Evolutionary conservation across 768 basidiomycete genomes (phyloP).

Genomic region (Hygrocybe punicea): DNA sequence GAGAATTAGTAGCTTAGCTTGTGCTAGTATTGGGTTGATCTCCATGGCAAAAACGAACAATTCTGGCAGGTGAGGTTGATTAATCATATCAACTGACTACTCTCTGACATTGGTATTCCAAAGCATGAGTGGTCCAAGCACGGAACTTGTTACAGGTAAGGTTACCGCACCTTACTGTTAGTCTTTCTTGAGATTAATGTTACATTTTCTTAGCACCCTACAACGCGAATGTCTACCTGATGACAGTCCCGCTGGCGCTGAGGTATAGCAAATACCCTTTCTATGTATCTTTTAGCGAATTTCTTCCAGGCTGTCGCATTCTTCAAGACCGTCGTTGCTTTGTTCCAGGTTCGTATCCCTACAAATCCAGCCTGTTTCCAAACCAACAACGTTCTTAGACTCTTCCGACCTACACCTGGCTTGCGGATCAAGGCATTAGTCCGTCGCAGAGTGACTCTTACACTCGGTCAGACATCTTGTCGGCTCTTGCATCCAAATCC

Average conservation of each 20-base stretch:
- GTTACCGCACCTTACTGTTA: neutral
- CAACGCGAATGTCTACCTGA: slow-evolving; percentile 54
- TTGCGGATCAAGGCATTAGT: slow-evolving; percentile 66
- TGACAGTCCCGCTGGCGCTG: slow-evolving; percentile 57
- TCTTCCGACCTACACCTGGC: slow-evolving; percentile 73
- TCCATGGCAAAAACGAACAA: slow-evolving; percentile 53
- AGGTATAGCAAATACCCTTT: slow-evolving; percentile 35
- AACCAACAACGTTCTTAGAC: slow-evolving; percentile 30
- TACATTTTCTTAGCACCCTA: slow-evolving; percentile 50
- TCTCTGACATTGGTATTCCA: slow-evolving; percentile 8
- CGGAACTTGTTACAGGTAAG: slow-evolving; percentile 55
- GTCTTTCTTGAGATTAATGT: neutral
- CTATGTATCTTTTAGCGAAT: neutral
- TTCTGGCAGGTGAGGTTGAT: slow-evolving; percentile 60
- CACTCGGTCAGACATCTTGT: slow-evolving; percentile 49
- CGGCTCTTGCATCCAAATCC: slow-evolving; percentile 53
- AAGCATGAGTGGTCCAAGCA: slow-evolving; percentile 72
- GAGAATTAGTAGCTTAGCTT: neutral
- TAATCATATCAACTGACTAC: neutral
- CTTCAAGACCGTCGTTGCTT: slow-evolving; percentile 50
- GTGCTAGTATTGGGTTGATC: slow-evolving; percentile 57
- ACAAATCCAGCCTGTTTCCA: no score
- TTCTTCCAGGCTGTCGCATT: slow-evolving; percentile 57
- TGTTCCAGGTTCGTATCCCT: slow-evolving; percentile 39
- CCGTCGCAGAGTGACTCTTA: slow-evolving; percentile 60